These are phyloP conservation scores for Tetracladium maxilliforme DNA, from an alignment of 2,329 filamentous ascomycete species.

Conservation along the genomic window DNA sequence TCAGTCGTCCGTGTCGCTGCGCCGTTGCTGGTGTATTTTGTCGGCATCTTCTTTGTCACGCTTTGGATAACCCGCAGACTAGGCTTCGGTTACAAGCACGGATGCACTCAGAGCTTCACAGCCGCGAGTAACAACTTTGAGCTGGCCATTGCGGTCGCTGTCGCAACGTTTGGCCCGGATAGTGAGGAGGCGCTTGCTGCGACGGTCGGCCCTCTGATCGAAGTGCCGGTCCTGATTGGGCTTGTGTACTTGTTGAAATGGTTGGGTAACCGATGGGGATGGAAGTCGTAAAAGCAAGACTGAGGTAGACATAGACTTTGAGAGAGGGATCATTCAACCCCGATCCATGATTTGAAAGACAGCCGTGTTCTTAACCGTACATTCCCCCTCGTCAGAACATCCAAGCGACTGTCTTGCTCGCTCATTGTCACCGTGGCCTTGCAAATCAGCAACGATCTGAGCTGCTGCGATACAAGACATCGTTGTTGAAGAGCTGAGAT, in stretches of 20 bases:
- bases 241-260: constrained; percentile 62
- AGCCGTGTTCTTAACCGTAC: too few relatives aligned
- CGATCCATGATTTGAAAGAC: too few relatives aligned
- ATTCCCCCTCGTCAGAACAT: too few relatives aligned
- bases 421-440: too few relatives aligned
- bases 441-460: too few relatives aligned
- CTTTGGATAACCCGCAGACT: constrained; percentile 43
- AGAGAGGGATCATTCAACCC: too few relatives aligned
- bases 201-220: constrained; percentile 74
- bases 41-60: constrained; percentile 58
- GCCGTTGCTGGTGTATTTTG: constrained; percentile 70
- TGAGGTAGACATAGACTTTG: too few relatives aligned
- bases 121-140: constrained; percentile 92
- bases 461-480: too few relatives aligned
- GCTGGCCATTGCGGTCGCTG: constrained; percentile 75
- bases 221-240: constrained; percentile 67
- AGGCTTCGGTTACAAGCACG: constrained; percentile 61
- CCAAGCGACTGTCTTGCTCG: too few relatives aligned
- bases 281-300: too few relatives aligned
- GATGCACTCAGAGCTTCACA: constrained; percentile 70
- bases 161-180: constrained; percentile 63
- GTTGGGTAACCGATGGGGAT: constrained; percentile 36
- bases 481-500: too few relatives aligned
- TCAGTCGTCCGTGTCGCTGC: constrained; percentile 70
- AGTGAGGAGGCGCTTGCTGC: constrained; percentile 71